phyloP scores from a whole-genome alignment of 257 asterid species.

The Solanum stenotomum region DNA sequence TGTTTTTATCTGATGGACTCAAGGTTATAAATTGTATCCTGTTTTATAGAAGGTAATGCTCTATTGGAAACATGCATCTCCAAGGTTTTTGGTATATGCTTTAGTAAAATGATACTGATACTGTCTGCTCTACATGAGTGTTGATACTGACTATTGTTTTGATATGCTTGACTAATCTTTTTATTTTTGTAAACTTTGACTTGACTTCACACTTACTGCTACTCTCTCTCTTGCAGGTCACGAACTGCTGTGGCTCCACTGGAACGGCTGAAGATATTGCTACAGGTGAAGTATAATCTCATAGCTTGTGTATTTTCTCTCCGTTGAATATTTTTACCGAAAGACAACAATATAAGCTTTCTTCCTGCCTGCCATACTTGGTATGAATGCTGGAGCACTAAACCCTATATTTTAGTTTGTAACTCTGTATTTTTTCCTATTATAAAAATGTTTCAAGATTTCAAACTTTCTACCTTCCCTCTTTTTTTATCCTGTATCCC shows the following conservation, averaged over 20 bases:
- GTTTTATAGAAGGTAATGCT: background rate
- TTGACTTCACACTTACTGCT: background rate
- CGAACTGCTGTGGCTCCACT: conserved; percentile 97
- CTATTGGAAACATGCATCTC: background rate
- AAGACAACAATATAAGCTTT: background rate
- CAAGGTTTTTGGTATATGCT: background rate
- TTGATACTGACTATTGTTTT: background rate
- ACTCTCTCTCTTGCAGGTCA: conserved; percentile 45
- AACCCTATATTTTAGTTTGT: background rate
- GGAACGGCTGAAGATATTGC: conserved; percentile 89
- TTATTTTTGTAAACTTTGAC: background rate
- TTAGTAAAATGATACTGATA: background rate
- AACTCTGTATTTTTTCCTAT: background rate
- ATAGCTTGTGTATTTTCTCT: background rate
- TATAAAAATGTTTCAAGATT: background rate
- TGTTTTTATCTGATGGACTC: background rate
- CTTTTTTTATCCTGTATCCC: background rate
- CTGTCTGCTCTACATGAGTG: background rate
- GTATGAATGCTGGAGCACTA: background rate
- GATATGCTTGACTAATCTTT: background rate
- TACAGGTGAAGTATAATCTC: conserved; percentile 46
- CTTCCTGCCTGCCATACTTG: background rate
- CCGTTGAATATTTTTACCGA: background rate
- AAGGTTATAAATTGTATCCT: background rate
- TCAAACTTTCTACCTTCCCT: background rate